Evolutionary conservation across 345 rosid genomes (phyloP).

Genomic region (Hibiscus mutabilis): DNA sequence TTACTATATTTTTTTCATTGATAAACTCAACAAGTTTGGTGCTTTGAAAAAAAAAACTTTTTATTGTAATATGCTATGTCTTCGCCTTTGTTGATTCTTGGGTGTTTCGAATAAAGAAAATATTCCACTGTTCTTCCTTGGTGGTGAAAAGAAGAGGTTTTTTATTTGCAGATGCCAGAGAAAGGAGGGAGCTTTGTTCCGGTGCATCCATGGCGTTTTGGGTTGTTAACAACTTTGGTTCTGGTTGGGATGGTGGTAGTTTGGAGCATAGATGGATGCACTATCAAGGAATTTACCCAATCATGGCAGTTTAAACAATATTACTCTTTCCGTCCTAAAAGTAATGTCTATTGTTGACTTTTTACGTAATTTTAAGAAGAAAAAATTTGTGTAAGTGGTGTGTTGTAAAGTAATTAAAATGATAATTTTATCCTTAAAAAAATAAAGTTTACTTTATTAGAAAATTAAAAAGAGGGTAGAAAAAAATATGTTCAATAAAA

Average conservation of each 20-base stretch:
- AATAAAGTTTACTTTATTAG: too few species aligned
- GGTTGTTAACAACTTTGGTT: slow-evolving; percentile 52
- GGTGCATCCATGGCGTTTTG: slow-evolving; percentile 64
- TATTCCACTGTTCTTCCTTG: neutral
- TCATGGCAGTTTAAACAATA: slow-evolving; percentile 52
- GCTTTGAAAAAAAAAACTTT: neutral
- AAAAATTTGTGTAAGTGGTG: too few species aligned
- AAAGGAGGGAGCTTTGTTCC: slow-evolving; percentile 37
- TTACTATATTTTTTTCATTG: neutral
- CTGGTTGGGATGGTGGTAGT: slow-evolving; percentile 50
- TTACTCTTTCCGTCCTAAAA: too few species aligned
- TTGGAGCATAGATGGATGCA: slow-evolving; percentile 72
- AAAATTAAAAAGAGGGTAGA: too few species aligned
- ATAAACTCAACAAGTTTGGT: neutral
- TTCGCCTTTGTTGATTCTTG: neutral
- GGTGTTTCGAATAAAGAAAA: neutral
- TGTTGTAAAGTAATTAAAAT: too few species aligned
- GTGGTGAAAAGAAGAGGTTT: neutral
- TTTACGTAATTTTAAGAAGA: too few species aligned
- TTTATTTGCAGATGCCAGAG: slow-evolving; percentile 54
- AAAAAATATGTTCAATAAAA: too few species aligned
- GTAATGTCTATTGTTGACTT: too few species aligned
- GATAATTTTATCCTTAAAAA: too few species aligned
- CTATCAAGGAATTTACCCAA: slow-evolving; percentile 39
- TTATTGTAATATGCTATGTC: neutral